Conservation (phyloP, 148 eudicot genomes). For the Chenopodium formosanum region DNA sequence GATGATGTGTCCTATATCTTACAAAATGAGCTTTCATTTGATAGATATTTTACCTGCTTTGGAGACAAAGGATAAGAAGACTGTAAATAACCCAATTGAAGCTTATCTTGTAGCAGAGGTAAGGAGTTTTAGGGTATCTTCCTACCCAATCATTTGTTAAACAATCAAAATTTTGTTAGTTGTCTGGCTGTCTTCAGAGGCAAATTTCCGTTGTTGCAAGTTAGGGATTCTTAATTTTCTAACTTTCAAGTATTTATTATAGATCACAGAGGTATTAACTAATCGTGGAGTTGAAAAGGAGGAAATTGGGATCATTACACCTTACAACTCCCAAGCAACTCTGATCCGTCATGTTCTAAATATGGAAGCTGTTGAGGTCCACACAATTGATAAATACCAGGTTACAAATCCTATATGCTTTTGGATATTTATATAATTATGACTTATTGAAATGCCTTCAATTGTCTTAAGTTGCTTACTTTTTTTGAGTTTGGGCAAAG, state of each 20-base stretch:
- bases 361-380: slow-evolving; percentile 68
- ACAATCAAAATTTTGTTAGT: not conserved
- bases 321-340: slow-evolving; percentile 86
- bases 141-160: not conserved
- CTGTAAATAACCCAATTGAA: slow-evolving; percentile 76
- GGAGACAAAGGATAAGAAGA: slow-evolving; percentile 68
- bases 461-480: not conserved
- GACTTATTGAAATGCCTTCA: not conserved
- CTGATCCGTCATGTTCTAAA: slow-evolving; percentile 55
- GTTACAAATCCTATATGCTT: slow-evolving; percentile 32
- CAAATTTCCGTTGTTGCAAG: not conserved
- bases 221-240: not conserved
- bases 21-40: slow-evolving; percentile 20
- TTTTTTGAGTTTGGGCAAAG: not conserved
- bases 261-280: slow-evolving; percentile 59
- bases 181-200: slow-evolving; percentile 1
- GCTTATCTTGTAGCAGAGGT: slow-evolving; percentile 80
- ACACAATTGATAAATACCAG: slow-evolving; percentile 98
- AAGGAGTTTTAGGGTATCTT: not conserved
- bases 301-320: slow-evolving; percentile 87
- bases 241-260: slow-evolving; percentile 15
- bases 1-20: slow-evolving; percentile 10
- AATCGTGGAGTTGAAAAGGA: slow-evolving; percentile 61
- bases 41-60: slow-evolving; percentile 76
- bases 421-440: not conserved